phyloP scores from a whole-genome alignment of 306 rosid genomes.

The Castanea crenata region DNA sequence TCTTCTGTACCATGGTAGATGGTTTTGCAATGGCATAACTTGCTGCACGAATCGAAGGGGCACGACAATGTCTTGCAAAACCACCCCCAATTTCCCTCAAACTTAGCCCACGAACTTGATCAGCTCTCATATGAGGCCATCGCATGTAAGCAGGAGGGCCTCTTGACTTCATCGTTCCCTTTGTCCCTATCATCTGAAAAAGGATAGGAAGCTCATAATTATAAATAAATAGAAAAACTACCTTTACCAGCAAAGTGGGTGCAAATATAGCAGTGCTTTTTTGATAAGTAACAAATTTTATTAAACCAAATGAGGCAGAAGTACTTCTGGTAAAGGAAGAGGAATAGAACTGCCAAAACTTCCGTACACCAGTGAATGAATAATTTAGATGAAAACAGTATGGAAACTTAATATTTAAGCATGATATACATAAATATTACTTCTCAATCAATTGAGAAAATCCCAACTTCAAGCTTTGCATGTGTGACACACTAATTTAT shows the following conservation, averaged over 20 bases:
- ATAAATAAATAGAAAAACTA: conserved; percentile 1
- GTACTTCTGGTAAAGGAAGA: background rate
- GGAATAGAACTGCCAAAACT: background rate
- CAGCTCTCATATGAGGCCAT: conserved; percentile 99
- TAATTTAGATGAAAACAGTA: background rate
- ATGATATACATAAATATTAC: background rate
- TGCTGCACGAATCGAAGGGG: conserved; percentile 92
- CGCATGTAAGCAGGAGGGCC: conserved; percentile 79
- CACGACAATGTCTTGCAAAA: conserved; percentile 90
- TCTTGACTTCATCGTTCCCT: conserved; percentile 39
- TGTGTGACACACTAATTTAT: conserved; percentile 5
- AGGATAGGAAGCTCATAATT: conserved; percentile 11
- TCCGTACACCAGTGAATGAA: background rate
- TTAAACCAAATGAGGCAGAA: background rate
- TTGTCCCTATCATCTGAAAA: conserved; percentile 65
- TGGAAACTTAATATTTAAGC: background rate
- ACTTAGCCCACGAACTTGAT: conserved; percentile 86
- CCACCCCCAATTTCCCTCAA: conserved; percentile 99
- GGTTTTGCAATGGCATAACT: conserved; percentile 97
- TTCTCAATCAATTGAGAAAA: background rate
- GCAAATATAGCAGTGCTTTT: background rate
- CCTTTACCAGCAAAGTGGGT: background rate
- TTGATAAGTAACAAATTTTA: too few relatives aligned
- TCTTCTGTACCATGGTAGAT: conserved; percentile 90
- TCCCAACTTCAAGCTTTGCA: background rate